Evolutionary conservation across 371 early-diverging fungal species (phyloP), one percentile per base, ranked within the genome.

Genomic region (Synchytrium microbalum): DNA sequence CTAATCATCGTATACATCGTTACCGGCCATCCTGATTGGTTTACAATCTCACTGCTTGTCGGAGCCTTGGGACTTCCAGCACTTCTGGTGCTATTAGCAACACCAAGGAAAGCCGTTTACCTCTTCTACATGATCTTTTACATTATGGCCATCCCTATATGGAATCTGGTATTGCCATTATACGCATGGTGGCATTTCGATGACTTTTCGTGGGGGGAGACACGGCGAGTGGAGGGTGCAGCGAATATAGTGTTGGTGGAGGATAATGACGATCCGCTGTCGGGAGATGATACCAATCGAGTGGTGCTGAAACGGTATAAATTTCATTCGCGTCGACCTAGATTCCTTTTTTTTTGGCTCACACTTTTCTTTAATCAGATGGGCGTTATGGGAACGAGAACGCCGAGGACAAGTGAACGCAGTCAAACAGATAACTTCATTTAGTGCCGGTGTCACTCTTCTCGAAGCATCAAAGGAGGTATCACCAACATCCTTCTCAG

Each of bases 141-240:
- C 59, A 66, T 78, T 52, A 63, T 78, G 58, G 95, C 95, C 13
- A 77, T 98, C 60, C 99, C 98, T 1, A 83, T 99, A 29, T 99
- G 98, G 94, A 93, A 93, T 70, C 88, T 96, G 65, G 80, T 93
- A 59, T 77, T 99, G 19, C 99, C 99, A 0, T 78, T 92, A 8
- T 99, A 99, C 76, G 90, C 96, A 0, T 95, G 88, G 78, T 98
- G 99, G 99, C 95, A 97, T 73, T 98, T 98, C 77, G 99, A 99
- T 76, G 98, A 99, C 72, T 98, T 99, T 69, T 88, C 91, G 0
- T 99, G 99, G 76, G 66, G 66, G 8, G 28, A 66, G 19, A 66
- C 66, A 8, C 25, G 59, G 10, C 27, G 19, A 23, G 52, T 67
- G 51, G 66, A 26, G 13, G 62, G 62, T 10, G 56, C 59, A 26